A percentile compares a stretch with the other conserved stretches of the same genome.
Conservation (phyloP, 768 basidiomycete species). For the Pleurotus salmoneostramineus region DNA sequence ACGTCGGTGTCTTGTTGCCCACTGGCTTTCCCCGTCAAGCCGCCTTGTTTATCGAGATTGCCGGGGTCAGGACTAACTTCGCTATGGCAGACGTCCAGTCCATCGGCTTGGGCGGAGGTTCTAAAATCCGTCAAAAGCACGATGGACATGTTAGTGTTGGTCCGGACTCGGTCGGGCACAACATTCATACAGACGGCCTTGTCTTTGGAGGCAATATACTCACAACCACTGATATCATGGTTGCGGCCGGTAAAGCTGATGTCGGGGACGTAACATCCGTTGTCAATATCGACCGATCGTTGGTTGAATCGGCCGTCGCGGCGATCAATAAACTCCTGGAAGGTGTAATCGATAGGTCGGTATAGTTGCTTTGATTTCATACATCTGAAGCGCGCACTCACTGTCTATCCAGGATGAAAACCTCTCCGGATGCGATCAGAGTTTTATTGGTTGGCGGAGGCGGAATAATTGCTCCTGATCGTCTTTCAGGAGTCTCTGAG, state of each 20-base stretch:
- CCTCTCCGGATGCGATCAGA: constrained; percentile 41
- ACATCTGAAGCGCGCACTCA: background rate
- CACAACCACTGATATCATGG: constrained; percentile 61
- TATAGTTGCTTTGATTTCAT: background rate
- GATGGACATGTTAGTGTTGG: constrained; percentile 46
- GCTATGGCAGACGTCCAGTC: constrained; percentile 55
- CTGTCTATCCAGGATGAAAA: constrained; percentile 44
- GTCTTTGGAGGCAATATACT: constrained; percentile 54
- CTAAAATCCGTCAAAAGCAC: constrained; percentile 35
- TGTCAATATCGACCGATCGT: constrained; percentile 9
- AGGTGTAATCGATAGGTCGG: constrained; percentile 12
- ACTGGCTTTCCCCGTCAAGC: constrained; percentile 61
- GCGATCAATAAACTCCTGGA: constrained; percentile 21
- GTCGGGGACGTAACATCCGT: constrained; percentile 18
- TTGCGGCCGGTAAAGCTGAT: constrained; percentile 19
- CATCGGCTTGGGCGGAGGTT: constrained; percentile 65
- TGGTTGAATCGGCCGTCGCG: constrained; percentile 12
- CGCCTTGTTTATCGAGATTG: constrained; percentile 56
- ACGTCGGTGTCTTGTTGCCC: constrained; percentile 58
- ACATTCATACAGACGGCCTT: constrained; percentile 32
- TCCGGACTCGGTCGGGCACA: constrained; percentile 63
- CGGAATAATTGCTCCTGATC: constrained; percentile 50
- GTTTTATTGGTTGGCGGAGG: constrained; percentile 67
- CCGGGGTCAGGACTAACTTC: constrained; percentile 58
- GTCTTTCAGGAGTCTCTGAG: constrained; percentile 45